Conservation (phyloP, 2,329 filamentous ascomycete species). For the Talaromyces sp. region DNA sequence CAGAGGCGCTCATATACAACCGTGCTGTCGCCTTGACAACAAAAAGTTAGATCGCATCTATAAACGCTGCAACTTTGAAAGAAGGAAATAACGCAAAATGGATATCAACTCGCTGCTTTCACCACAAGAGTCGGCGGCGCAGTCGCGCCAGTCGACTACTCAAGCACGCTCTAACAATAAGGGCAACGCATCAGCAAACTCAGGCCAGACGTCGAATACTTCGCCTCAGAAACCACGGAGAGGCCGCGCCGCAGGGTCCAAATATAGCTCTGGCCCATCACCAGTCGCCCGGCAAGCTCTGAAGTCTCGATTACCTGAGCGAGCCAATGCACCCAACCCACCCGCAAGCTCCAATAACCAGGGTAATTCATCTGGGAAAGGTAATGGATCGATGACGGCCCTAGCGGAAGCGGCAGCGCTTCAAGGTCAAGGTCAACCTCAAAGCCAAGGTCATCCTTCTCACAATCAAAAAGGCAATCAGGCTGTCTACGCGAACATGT, state of each 20-base stretch:
- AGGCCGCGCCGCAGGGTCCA: constrained; percentile 28
- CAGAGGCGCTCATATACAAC: not conserved
- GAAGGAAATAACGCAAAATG: constrained; percentile 24
- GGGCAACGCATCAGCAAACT: constrained; percentile 21
- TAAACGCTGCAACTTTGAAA: not conserved
- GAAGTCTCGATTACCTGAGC: constrained; percentile 32
- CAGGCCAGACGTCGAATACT: constrained; percentile 22
- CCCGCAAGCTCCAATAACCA: constrained; percentile 28
- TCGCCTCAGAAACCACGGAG: constrained; percentile 37
- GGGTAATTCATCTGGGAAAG: constrained; percentile 25
- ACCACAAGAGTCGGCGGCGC: constrained; percentile 37
- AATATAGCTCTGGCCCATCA: constrained; percentile 36
- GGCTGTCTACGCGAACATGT: constrained; percentile 34
- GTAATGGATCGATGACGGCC: constrained; percentile 43
- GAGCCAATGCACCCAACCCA: constrained; percentile 36
- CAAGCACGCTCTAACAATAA: constrained; percentile 19
- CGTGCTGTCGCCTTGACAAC: not conserved
- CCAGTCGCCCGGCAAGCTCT: constrained; percentile 41
- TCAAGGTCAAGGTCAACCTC: constrained; percentile 29
- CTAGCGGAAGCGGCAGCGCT: constrained; percentile 45
- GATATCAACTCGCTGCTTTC: constrained; percentile 46
- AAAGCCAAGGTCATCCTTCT: constrained; percentile 24
- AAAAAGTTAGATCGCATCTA: not conserved
- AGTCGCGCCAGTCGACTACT: constrained; percentile 32
- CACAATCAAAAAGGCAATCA: constrained; percentile 32